Evolutionary conservation across 192 early-diverging fungal species (phyloP).

Genomic region (Coemansia sp.): DNA sequence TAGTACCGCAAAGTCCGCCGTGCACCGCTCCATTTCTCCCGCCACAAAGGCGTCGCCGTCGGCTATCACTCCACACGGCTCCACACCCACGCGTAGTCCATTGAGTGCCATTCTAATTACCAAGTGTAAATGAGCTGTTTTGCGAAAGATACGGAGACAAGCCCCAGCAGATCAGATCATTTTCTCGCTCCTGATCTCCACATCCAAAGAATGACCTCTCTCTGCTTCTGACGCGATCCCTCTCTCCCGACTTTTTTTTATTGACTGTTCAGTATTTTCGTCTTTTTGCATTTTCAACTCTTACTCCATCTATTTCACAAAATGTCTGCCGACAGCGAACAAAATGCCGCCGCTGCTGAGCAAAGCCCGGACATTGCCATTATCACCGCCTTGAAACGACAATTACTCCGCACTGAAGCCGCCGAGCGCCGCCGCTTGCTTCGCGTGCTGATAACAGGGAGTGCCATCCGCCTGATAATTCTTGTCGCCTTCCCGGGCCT

Average conservation of each 20-base stretch:
- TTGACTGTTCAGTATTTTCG: neutral
- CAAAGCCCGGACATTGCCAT: neutral
- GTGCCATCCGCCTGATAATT: constrained; percentile 48
- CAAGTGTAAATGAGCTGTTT: neutral
- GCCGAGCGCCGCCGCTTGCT: constrained; percentile 27
- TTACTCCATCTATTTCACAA: neutral
- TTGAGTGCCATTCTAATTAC: neutral
- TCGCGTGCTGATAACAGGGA: constrained; percentile 19
- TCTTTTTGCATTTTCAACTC: neutral
- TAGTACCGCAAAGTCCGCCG: constrained; percentile 43
- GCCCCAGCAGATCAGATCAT: neutral
- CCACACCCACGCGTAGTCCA: constrained; percentile 39
- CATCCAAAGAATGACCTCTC: neutral
- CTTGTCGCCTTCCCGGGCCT: constrained; percentile 43
- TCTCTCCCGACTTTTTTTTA: neutral
- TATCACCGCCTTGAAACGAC: neutral
- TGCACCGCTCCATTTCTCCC: constrained; percentile 11
- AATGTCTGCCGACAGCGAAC: constrained; percentile 4
- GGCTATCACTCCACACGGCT: constrained; percentile 15
- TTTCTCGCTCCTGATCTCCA: neutral
- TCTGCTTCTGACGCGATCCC: neutral
- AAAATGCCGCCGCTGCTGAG: neutral
- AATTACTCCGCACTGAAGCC: neutral
- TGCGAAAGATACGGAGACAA: neutral
- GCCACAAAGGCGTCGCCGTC: constrained; percentile 36